Percentiles rank a stretch among this genome's conserved stretches.
These are phyloP conservation scores for Glycine latifolia DNA, from an alignment of 306 rosid species.

Conservation along the genomic window DNA sequence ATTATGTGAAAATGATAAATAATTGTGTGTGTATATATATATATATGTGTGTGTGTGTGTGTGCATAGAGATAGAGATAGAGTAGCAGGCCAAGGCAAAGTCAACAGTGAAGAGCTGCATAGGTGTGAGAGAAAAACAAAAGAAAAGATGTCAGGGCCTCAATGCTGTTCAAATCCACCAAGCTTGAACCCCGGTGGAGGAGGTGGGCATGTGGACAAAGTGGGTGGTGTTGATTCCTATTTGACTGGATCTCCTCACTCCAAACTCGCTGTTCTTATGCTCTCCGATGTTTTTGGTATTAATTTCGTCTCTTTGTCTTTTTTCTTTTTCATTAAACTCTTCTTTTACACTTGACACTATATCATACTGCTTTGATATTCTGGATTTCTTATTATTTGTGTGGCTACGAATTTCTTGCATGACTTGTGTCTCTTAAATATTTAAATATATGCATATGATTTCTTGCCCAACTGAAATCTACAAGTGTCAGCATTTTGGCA, in stretches of 20 bases:
- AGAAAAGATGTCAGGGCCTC: background rate
- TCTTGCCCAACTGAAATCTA: background rate
- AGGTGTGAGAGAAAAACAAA: too few relatives aligned
- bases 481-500: conserved; percentile 2
- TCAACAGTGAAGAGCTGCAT: too few relatives aligned
- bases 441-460: too few relatives aligned
- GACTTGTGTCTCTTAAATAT: background rate
- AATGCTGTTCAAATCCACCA: conserved; percentile 44
- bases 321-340: too few relatives aligned
- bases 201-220: conserved; percentile 60
- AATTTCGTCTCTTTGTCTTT: background rate
- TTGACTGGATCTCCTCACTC: conserved; percentile 64
- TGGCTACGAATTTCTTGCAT: background rate
- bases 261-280: conserved; percentile 44
- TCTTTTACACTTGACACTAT: too few relatives aligned
- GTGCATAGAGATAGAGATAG: too few relatives aligned
- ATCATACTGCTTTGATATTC: too few relatives aligned
- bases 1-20: too few relatives aligned
- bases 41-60: too few relatives aligned
- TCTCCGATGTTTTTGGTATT: conserved; percentile 38
- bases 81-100: too few relatives aligned
- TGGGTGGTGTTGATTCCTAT: conserved; percentile 57
- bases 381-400: background rate
- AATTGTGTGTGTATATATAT: too few relatives aligned
- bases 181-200: conserved; percentile 61